A percentile compares a stretch with the other conserved stretches of the same genome.
Conservation (phyloP, 2,329 filamentous ascomycete genomes). For the Calonectria crousiana region DNA sequence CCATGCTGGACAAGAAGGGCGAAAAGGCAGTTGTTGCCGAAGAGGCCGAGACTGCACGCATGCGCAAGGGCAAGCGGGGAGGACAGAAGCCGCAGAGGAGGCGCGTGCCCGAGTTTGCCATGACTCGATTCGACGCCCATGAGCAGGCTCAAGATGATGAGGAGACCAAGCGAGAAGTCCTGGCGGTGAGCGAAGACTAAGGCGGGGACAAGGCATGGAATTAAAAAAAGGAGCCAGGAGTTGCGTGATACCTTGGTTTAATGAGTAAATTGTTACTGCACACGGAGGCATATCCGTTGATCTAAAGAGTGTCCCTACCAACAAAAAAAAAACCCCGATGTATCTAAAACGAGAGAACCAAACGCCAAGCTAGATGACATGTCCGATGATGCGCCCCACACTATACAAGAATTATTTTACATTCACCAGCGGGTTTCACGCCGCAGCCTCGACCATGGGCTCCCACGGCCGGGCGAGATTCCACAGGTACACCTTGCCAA, state of each 20-base stretch:
- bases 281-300: slow-evolving; percentile 33
- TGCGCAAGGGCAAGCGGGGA: slow-evolving; percentile 52
- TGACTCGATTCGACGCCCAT: slow-evolving; percentile 66
- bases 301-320: slow-evolving; percentile 25
- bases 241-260: slow-evolving; percentile 48
- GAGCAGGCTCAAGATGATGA: slow-evolving; percentile 48
- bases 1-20: slow-evolving; percentile 78
- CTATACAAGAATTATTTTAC: not conserved
- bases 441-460: slow-evolving; percentile 56
- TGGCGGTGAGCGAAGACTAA: slow-evolving; percentile 41
- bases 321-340: slow-evolving; percentile 5
- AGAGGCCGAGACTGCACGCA: slow-evolving; percentile 58
- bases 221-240: slow-evolving; percentile 43
- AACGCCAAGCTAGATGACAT: slow-evolving; percentile 29
- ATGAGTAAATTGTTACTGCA: slow-evolving; percentile 39
- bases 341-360: slow-evolving; percentile 27
- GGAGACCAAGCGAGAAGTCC: slow-evolving; percentile 38
- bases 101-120: slow-evolving; percentile 65
- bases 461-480: slow-evolving; percentile 57
- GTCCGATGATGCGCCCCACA: too few species aligned
- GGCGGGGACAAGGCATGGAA: slow-evolving; percentile 29
- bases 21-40: slow-evolving; percentile 67
- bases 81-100: slow-evolving; percentile 46
- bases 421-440: slow-evolving; percentile 31
- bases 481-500: slow-evolving; percentile 56